A percentile compares a stretch with the other conserved stretches of the same genome.
These are phyloP conservation scores for Xylariaceae sp. DNA, from an alignment of 2,329 filamentous ascomycete species.

Conservation along the genomic window DNA sequence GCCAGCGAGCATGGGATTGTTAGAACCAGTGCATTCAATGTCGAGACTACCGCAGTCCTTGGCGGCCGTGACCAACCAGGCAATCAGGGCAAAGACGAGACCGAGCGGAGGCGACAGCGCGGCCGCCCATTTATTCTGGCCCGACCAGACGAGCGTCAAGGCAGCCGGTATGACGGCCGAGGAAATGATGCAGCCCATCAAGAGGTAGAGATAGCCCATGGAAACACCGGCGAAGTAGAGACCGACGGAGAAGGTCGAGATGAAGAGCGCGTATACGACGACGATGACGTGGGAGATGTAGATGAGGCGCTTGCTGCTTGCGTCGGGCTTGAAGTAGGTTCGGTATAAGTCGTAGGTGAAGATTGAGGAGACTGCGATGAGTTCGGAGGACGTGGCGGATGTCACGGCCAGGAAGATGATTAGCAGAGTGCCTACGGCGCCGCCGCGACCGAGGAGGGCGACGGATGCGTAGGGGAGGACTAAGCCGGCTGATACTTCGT, in stretches of 20 bases:
- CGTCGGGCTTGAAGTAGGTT: conserved; percentile 74
- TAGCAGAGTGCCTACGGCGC: conserved; percentile 70
- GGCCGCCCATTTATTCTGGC: conserved; percentile 71
- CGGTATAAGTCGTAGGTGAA: conserved; percentile 86
- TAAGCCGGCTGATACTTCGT: conserved; percentile 75
- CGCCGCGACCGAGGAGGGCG: conserved; percentile 73
- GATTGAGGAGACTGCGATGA: conserved; percentile 84
- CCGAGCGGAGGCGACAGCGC: conserved; percentile 64
- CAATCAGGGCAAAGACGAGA: conserved; percentile 61
- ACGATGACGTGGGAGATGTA: conserved; percentile 73
- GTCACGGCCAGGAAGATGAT: conserved; percentile 91
- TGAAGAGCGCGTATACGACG: conserved; percentile 63
- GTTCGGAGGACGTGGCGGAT: conserved; percentile 71
- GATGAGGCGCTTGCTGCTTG: conserved; percentile 70
- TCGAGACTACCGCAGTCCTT: conserved; percentile 62
- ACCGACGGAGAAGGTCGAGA: conserved; percentile 72
- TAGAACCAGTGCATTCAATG: conserved; percentile 73
- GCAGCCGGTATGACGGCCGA: conserved; percentile 78
- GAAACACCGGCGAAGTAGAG: conserved; percentile 68
- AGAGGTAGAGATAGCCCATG: conserved; percentile 83
- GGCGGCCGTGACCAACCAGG: conserved; percentile 73
- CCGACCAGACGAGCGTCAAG: conserved; percentile 72
- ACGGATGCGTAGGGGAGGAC: conserved; percentile 83
- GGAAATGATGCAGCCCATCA: conserved; percentile 90
- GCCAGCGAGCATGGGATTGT: conserved; percentile 81